Conservation (phyloP, 768 basidiomycete species). For the Lactarius pseudohatsudake region DNA sequence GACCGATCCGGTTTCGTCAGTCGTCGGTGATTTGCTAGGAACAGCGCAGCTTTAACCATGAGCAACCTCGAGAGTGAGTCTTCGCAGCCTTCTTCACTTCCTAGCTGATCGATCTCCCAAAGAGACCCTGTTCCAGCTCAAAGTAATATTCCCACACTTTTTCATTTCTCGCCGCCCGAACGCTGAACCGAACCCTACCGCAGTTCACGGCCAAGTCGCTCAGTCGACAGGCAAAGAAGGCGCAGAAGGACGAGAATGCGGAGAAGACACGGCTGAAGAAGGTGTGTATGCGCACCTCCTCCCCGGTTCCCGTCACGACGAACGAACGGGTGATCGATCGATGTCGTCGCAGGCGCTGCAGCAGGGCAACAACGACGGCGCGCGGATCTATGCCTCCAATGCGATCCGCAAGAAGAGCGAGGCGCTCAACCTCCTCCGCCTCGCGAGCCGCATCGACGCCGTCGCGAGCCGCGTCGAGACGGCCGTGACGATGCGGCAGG, state of each 20-base stretch:
- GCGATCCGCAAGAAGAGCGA: constrained; percentile 99
- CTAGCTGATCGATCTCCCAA: constrained; percentile 36
- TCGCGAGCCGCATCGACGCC: constrained; percentile 92
- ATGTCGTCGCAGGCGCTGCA: constrained; percentile 70
- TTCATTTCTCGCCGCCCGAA: neutral
- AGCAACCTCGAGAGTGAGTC: constrained; percentile 88
- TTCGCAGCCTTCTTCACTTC: neutral
- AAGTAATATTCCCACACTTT: constrained; percentile 50
- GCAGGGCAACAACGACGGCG: constrained; percentile 96
- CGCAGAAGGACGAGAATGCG: constrained; percentile 87
- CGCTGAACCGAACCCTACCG: constrained; percentile 8
- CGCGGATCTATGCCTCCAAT: constrained; percentile 96
- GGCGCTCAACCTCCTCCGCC: constrained; percentile 82
- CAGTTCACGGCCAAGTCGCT: constrained; percentile 99
- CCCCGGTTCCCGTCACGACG: neutral
- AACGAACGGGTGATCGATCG: neutral
- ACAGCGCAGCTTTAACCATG: constrained; percentile 42
- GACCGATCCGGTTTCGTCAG: neutral
- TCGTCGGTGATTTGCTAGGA: neutral
- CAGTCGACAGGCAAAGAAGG: constrained; percentile 93
- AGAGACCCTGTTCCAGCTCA: constrained; percentile 99
- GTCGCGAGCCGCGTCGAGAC: constrained; percentile 97
- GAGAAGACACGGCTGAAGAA: constrained; percentile 94
- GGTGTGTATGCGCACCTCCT: constrained; percentile 46
- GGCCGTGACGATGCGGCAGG: constrained; percentile 95